phyloP scores from a whole-genome alignment of 345 rosid species.

The Populus alba region DNA sequence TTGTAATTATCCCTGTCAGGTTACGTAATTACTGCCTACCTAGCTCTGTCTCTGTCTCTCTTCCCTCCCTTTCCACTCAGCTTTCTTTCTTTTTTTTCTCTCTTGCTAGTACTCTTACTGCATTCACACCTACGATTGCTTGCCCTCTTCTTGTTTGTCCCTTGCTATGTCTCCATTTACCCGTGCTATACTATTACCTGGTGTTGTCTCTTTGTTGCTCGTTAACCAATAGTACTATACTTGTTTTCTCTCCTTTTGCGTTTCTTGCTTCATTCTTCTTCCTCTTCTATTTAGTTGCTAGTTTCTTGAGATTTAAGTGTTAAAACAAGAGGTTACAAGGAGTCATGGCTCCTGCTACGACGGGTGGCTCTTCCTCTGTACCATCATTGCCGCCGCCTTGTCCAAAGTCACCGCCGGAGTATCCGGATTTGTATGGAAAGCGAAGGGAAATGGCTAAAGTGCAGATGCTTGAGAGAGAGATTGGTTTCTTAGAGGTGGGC shows the following conservation, averaged over 20 bases:
- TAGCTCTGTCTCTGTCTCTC: slow-evolving; percentile 9
- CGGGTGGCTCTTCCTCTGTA: slow-evolving; percentile 14
- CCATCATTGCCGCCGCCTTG: slow-evolving; percentile 45
- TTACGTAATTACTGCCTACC: slow-evolving; percentile 60
- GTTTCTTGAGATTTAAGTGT: background rate
- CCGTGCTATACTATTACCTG: background rate
- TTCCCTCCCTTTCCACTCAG: background rate
- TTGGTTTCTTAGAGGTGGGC: slow-evolving; percentile 82
- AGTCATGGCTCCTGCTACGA: background rate
- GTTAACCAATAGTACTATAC: background rate
- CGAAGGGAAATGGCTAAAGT: slow-evolving; percentile 79
- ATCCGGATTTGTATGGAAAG: slow-evolving; percentile 93
- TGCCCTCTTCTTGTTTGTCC: slow-evolving; percentile 34
- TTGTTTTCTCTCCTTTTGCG: background rate
- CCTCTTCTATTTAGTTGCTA: background rate
- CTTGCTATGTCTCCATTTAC: background rate
- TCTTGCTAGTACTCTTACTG: background rate
- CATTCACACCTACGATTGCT: slow-evolving; percentile 33
- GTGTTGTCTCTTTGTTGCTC: background rate
- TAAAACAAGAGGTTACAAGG: background rate
- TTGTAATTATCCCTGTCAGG: slow-evolving; percentile 57
- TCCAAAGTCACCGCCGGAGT: slow-evolving; percentile 89
- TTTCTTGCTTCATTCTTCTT: background rate
- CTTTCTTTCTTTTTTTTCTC: too few species aligned
- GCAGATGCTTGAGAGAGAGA: slow-evolving; percentile 86